Evolutionary conservation across 2,329 filamentous ascomycete species (phyloP).

Genomic region (Fusarium buxicola): DNA sequence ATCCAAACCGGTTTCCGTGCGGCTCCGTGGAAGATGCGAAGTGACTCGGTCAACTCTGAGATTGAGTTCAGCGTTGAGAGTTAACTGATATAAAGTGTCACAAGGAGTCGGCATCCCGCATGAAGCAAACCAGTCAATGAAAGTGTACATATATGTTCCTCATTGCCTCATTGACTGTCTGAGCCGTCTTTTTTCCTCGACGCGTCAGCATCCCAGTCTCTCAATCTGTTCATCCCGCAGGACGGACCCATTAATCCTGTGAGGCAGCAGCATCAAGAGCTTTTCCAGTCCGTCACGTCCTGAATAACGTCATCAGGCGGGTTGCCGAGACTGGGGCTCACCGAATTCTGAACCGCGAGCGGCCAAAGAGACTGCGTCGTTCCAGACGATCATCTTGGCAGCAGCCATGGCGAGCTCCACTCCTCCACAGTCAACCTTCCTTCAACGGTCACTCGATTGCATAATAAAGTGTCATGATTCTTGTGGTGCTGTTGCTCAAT

Average conservation of each 20-base stretch:
- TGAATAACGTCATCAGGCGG: slow-evolving; percentile 35
- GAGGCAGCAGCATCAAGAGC: slow-evolving; percentile 12
- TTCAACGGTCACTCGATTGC: neutral
- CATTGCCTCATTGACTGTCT: neutral
- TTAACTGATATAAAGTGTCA: neutral
- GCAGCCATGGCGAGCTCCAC: slow-evolving; percentile 22
- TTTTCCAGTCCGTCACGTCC: slow-evolving; percentile 9
- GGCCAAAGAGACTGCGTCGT: slow-evolving; percentile 21
- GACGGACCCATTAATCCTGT: neutral
- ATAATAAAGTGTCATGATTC: neutral
- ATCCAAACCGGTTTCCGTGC: neutral
- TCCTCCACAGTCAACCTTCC: slow-evolving; percentile 15
- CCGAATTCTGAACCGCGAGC: slow-evolving; percentile 20
- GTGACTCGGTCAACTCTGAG: neutral
- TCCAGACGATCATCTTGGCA: slow-evolving; percentile 38
- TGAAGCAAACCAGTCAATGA: neutral
- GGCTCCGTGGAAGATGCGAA: neutral
- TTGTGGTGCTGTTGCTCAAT: neutral
- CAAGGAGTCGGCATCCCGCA: neutral
- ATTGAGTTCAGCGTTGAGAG: neutral
- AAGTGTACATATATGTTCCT: neutral
- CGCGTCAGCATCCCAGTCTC: slow-evolving; percentile 15
- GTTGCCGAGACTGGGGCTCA: slow-evolving; percentile 33
- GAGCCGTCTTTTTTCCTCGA: neutral
- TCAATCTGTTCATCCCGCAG: neutral